Conservation (phyloP, 176 grass and related monocot species). For the Raddia guianensis region DNA sequence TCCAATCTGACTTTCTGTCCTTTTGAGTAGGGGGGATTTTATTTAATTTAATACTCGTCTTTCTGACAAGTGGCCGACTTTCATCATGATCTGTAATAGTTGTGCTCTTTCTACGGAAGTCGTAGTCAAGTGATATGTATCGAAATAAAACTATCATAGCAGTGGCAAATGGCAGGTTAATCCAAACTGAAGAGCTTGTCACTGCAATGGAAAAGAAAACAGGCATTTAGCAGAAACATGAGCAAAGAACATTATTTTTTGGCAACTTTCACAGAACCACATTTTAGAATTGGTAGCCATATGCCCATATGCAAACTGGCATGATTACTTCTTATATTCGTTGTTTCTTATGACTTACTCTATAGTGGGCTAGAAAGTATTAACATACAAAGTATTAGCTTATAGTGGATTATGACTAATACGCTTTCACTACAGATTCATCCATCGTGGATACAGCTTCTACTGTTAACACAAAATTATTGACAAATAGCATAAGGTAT, state of each 20-base stretch:
- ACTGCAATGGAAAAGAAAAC: constrained; percentile 58
- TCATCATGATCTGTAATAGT: constrained; percentile 10
- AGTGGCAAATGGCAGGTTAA: constrained; percentile 81
- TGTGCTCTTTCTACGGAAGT: constrained; percentile 72
- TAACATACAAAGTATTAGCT: no score
- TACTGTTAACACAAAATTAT: not conserved
- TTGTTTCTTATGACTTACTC: not conserved
- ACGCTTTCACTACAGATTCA: not conserved
- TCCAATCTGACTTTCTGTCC: constrained; percentile 62
- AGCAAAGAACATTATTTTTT: not conserved
- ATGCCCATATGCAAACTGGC: not conserved
- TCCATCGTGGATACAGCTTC: not conserved
- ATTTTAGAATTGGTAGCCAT: not conserved
- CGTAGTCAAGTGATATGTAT: constrained; percentile 83
- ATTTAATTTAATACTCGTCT: constrained; percentile 50
- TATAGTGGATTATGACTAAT: not conserved
- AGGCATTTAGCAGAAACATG: not conserved
- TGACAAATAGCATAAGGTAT: not conserved
- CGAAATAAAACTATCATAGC: constrained; percentile 70
- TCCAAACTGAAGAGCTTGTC: constrained; percentile 95
- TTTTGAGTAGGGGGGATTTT: constrained; percentile 43
- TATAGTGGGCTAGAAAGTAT: no score
- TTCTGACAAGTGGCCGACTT: constrained; percentile 41
- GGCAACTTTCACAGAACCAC: not conserved
- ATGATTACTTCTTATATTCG: not conserved